Percentiles rank a stretch among this genome's conserved stretches.
phyloP scores from a whole-genome alignment of 2,329 filamentous ascomycete species.

The Dactylella cylindrospora region DNA sequence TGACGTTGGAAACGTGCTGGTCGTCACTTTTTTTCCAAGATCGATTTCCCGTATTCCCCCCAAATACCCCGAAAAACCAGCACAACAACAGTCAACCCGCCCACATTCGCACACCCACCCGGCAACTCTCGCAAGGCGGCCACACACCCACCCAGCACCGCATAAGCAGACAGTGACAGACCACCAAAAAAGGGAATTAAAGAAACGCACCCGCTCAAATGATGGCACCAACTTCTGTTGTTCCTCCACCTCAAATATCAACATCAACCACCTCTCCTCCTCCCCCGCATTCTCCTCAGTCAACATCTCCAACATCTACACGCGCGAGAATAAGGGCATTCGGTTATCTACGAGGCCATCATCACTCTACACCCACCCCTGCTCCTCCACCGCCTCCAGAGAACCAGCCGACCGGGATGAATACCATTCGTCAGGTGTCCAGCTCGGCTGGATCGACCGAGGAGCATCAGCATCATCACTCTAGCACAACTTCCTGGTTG shows the following conservation, averaged over 20 bases:
- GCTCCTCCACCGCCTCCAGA: constrained; percentile 36
- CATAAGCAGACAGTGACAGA: no score
- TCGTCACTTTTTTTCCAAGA: no score
- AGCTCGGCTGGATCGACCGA: constrained; percentile 1
- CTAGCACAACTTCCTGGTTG: constrained; percentile 52
- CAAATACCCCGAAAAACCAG: no score
- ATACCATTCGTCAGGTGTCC: constrained; percentile 33
- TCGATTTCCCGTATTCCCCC: no score
- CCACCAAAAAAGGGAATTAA: no score
- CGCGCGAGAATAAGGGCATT: constrained; percentile 41
- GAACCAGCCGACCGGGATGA: constrained; percentile 19
- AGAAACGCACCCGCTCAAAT: no score
- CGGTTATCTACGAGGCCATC: constrained; percentile 42
- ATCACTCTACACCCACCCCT: constrained; percentile 29
- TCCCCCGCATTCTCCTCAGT: constrained; percentile 42
- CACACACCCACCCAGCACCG: no score
- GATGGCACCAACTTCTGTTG: constrained; percentile 43
- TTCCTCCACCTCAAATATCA: constrained; percentile 32
- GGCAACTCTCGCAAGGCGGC: no score
- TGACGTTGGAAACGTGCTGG: no score
- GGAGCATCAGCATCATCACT: constrained; percentile 25
- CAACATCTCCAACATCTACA: constrained; percentile 35
- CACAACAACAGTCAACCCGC: no score
- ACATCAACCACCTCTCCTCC: constrained; percentile 32
- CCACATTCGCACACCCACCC: no score